Evolutionary conservation across 2,329 filamentous ascomycete genomes (phyloP).

Genomic region (Fusarium torulosum): DNA sequence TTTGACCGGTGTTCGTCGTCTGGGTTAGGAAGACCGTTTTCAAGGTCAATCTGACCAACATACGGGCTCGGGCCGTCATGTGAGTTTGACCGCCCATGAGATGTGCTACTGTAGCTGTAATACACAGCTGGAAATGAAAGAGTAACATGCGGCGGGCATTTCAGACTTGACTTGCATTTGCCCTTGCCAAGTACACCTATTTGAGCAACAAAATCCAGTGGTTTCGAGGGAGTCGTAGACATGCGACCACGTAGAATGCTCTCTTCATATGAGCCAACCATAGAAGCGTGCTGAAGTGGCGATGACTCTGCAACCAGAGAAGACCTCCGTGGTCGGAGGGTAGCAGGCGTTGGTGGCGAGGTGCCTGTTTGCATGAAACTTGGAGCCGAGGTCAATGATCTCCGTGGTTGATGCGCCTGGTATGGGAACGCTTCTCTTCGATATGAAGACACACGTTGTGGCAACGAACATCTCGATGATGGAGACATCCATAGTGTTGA

Average conservation of each 20-base stretch:
- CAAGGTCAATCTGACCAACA: constrained; percentile 91
- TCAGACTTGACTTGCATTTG: constrained; percentile 86
- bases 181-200: constrained; percentile 93
- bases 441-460: constrained; percentile 51
- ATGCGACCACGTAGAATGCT: constrained; percentile 94
- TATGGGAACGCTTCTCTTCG: constrained; percentile 75
- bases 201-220: constrained; percentile 91
- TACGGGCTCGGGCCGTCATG: constrained; percentile 96
- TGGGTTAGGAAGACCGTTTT: constrained; percentile 76
- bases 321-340: constrained; percentile 70
- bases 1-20: constrained; percentile 62
- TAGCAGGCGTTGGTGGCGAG: constrained; percentile 64
- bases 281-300: constrained; percentile 87
- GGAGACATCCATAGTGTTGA: constrained; percentile 59
- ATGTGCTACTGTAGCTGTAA: constrained; percentile 86
- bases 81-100: constrained; percentile 70
- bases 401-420: constrained; percentile 82
- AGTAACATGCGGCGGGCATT: constrained; percentile 90
- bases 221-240: constrained; percentile 95
- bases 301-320: constrained; percentile 81
- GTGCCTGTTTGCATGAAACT: constrained; percentile 53
- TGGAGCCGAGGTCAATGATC: constrained; percentile 76
- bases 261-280: constrained; percentile 98
- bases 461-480: constrained; percentile 50
- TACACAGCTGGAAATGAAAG: constrained; percentile 95